These are phyloP conservation scores for Sclerotinia trifoliorum DNA, from an alignment of 2,329 filamentous ascomycete genomes.

Conservation along the genomic window DNA sequence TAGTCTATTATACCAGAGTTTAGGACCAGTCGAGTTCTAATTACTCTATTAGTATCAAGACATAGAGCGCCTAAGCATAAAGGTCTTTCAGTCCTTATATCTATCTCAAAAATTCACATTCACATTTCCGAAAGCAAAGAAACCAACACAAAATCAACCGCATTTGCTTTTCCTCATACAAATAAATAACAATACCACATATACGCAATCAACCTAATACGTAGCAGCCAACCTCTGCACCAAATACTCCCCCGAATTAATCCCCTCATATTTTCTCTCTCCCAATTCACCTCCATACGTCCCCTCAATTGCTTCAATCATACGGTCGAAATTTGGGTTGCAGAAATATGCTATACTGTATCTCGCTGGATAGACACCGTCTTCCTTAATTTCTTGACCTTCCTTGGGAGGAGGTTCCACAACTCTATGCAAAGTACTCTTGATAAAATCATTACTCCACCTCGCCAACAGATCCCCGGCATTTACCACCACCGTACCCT, in stretches of 20 bases:
- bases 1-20: not conserved
- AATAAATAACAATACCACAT: not conserved
- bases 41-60: not conserved
- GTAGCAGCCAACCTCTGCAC: constrained; percentile 76
- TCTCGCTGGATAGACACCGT: constrained; percentile 63
- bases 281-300: constrained; percentile 56
- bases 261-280: constrained; percentile 75
- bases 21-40: not conserved
- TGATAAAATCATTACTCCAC: constrained; percentile 91
- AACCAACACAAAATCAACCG: not conserved
- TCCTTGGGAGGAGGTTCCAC: constrained; percentile 69
- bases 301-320: constrained; percentile 64
- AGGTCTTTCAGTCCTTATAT: too few relatives aligned
- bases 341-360: constrained; percentile 88
- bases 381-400: constrained; percentile 32
- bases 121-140: too few relatives aligned
- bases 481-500: constrained; percentile 81
- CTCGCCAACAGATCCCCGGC: constrained; percentile 81
- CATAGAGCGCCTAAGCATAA: too few relatives aligned
- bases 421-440: constrained; percentile 85
- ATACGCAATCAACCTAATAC: constrained; percentile 45
- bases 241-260: constrained; percentile 80
- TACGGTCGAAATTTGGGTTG: constrained; percentile 63
- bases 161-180: not conserved
- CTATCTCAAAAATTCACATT: not conserved